These are phyloP conservation scores for Aureobasidium namibiae DNA, from an alignment of 2,329 filamentous ascomycete species.

Conservation along the genomic window DNA sequence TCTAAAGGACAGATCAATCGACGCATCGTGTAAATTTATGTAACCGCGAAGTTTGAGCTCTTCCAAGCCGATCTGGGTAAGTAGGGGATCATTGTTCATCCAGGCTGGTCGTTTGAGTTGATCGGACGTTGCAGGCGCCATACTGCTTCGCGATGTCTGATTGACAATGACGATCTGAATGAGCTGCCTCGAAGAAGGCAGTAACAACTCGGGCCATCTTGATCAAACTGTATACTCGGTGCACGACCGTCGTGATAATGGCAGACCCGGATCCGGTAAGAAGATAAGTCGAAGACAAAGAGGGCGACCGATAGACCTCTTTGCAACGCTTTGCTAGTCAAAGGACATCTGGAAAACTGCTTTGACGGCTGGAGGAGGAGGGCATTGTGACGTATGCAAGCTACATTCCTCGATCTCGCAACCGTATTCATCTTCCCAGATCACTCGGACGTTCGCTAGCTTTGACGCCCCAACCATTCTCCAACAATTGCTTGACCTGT, in stretches of 20 bases:
- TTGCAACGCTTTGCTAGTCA: background rate
- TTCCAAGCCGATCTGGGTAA: background rate
- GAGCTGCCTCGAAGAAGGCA: too few relatives aligned
- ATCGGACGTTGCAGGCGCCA: background rate
- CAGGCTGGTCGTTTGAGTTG: background rate
- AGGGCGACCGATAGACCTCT: background rate
- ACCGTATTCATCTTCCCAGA: background rate
- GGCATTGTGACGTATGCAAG: too few relatives aligned
- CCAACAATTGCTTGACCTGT: constrained; percentile 64
- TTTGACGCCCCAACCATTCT: constrained; percentile 58
- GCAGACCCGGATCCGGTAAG: background rate
- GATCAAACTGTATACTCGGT: background rate
- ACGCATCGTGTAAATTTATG: background rate
- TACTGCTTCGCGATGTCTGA: too few relatives aligned
- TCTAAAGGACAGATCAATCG: background rate
- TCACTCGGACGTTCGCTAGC: background rate
- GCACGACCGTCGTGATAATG: background rate
- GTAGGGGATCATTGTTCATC: background rate
- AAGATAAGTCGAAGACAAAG: background rate
- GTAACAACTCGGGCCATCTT: background rate
- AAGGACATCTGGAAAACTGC: background rate
- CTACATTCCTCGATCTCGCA: background rate
- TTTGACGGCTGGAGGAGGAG: too few relatives aligned
- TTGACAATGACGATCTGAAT: background rate
- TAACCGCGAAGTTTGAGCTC: background rate